Evolutionary conservation across 2,329 filamentous ascomycete genomes (phyloP), one percentile per base, ranked within the genome.

Genomic region (Zarea fungicola): DNA sequence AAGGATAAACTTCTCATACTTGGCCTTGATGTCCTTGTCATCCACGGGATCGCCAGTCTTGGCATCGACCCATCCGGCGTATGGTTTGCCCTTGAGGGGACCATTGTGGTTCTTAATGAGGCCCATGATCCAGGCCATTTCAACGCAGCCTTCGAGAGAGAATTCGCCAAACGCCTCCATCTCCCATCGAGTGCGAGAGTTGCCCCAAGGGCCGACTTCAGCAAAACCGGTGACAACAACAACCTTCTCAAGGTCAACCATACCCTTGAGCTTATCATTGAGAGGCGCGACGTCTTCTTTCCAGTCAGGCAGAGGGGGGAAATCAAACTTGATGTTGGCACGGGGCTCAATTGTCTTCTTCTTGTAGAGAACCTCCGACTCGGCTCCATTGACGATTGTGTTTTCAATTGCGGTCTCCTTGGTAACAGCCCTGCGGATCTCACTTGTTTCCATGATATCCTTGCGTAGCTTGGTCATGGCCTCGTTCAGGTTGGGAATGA

Each of bases 41-140:
- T 97, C 92, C 23, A 99, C 90, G 7, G 93, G 93, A 51, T 97
- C 92, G 36, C 89, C 89, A 47, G 89, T 85, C 80, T 97, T 97
- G 65, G 83, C 78, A 63, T 99, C 93, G 51, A 99, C 89, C 90
- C 89, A 99, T 59, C 93, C 93, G 57, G 92, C 89, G 73, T 99
- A 97, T 56, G 87, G 87, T 74, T 95, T 87, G 66, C 93, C 93
- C 76, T 99, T 99, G 66, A 99, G 82, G 26, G 85, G 84, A 16
- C 93, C 93, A 60, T 97, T 97, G 76, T 96, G 89, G 69, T 99
- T 95, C 78, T 92, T 96, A 75, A 99, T 97, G 52, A 97, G 83
- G 63, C 93, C 93, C 92, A 97, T 99, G 69, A 99, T 89, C 93
- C 93, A 99, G 26, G 93, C 91, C 93, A 99, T 99, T 71, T 99